Conservation (phyloP, 768 basidiomycete species). For the Nidularia pulvinata region DNA sequence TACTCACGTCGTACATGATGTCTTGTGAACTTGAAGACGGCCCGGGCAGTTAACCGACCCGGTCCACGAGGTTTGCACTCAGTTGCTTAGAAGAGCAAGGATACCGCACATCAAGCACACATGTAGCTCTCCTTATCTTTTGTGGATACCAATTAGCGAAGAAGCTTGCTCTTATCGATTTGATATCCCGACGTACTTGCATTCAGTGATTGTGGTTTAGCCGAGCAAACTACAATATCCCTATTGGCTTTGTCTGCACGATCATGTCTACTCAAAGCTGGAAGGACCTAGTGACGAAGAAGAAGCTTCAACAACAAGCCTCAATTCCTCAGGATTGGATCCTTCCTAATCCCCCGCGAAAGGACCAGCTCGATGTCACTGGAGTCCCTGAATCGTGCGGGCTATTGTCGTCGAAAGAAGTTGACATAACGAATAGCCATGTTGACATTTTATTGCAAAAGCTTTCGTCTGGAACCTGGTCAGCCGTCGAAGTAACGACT, state of each 20-base stretch:
- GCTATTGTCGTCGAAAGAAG: slow-evolving; percentile 17
- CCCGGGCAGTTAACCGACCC: too few species aligned
- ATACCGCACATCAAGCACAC: neutral
- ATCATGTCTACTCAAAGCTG: slow-evolving; percentile 33
- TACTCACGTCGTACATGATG: too few species aligned
- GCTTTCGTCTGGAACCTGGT: neutral
- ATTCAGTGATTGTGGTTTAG: neutral
- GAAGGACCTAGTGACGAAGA: slow-evolving; percentile 53
- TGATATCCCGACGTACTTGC: neutral
- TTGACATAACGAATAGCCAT: slow-evolving; percentile 1
- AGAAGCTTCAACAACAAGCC: slow-evolving; percentile 49
- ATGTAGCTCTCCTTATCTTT: neutral
- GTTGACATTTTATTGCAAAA: neutral
- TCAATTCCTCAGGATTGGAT: slow-evolving; percentile 70
- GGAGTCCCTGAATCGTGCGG: slow-evolving; percentile 1
- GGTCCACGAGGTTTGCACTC: neutral
- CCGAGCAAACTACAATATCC: too few species aligned
- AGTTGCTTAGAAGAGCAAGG: slow-evolving; percentile 6
- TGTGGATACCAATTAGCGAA: neutral
- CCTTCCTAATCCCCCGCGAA: slow-evolving; percentile 41
- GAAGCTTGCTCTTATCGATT: neutral
- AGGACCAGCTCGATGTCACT: slow-evolving; percentile 14
- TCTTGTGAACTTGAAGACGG: too few species aligned
- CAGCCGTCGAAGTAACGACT: slow-evolving; percentile 60
- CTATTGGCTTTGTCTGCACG: neutral